Evolutionary conservation across 73 alveolate genomes (phyloP).

Genomic region (Tetrahymena malaccensis): DNA sequence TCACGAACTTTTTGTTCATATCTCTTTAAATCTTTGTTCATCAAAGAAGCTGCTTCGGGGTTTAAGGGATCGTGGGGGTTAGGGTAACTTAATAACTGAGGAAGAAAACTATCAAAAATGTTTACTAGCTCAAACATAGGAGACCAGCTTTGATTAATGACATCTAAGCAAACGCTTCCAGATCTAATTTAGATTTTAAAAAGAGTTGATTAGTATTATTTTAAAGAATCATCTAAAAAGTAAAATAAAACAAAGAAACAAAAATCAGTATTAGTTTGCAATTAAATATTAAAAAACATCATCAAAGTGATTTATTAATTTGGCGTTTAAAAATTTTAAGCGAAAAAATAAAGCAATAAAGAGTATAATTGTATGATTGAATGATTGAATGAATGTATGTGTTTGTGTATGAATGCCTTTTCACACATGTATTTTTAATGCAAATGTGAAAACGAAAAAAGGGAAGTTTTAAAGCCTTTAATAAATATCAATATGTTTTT

Average conservation of each 20-base stretch:
- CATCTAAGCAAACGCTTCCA: conserved; percentile 92
- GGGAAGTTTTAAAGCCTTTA: neutral
- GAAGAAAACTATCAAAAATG: conserved; percentile 83
- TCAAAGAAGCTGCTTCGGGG: conserved; percentile 87
- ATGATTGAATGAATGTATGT: too few relatives aligned
- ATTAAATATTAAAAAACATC: neutral
- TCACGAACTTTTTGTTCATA: conserved; percentile 77
- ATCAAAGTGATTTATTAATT: neutral
- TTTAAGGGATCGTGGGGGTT: conserved; percentile 96
- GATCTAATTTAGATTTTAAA: conserved; percentile 38
- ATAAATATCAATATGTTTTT: too few relatives aligned
- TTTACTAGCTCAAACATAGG: conserved; percentile 90
- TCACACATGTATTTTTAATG: neutral
- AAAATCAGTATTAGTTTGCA: neutral
- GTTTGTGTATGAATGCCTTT: too few relatives aligned
- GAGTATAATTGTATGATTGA: too few relatives aligned
- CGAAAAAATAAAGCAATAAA: neutral
- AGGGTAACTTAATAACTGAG: conserved; percentile 90
- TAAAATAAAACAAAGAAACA: too few relatives aligned
- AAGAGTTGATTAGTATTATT: neutral
- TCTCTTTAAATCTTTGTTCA: conserved; percentile 52
- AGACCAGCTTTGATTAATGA: conserved; percentile 92
- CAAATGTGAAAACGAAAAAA: neutral
- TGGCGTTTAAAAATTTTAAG: neutral
- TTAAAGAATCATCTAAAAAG: neutral